Base-by-base conservation (phyloP, 2,329 filamentous ascomycete genomes). In the Neopestalotiopsis clavispora region DNA sequence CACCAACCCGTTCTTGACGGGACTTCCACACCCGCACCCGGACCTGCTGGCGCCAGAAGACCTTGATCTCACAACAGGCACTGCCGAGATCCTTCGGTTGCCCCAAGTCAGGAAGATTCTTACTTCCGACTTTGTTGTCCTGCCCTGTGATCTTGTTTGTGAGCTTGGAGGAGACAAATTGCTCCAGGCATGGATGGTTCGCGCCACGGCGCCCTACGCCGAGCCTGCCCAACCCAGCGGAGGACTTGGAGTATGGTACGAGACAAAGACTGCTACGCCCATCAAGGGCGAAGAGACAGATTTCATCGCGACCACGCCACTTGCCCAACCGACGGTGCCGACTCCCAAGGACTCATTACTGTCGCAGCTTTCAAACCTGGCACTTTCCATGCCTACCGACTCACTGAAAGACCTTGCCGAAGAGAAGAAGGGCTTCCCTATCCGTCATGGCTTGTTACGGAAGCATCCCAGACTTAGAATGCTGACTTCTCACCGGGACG, bases 81-180 rank as follows among this genome's bases (percentile, higher is more conserved):
- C 96, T 6, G 95, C 94, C 7, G 92, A 97, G 75, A 90, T 98
- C 23, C 88, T 99, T 66, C 90, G 95, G 10, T 85, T 97, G 9
- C 92, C 93, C 0, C 93, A 97, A 78, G 90, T 98, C 59, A 91
- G 92, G 76, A 85, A 86, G n/a, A 86, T 90, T 7, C 89, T 99
- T 74, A 94, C 89, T 67, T 90, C 90, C 13, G 94, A 99, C 80
- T 98, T 99, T 76, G 84, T 98, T 32, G 89, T 98, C 3, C 84
- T 99, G 4, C 95, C 96, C 0, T 99, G 96, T 80, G 96, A 99
- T 78, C 85, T 99, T 6, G 90, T 99, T 52, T 98, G 94, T 78
- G 95, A 97, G 76, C 84, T 98, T 17, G 91, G 92, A 2, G 95
- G 94, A 13, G 92, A 94, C 74, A 89, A 91, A 71, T 85, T 98